These are phyloP conservation scores for Umbelopsis ramanniana DNA, from an alignment of 192 early-diverging fungal species.

Conservation along the genomic window DNA sequence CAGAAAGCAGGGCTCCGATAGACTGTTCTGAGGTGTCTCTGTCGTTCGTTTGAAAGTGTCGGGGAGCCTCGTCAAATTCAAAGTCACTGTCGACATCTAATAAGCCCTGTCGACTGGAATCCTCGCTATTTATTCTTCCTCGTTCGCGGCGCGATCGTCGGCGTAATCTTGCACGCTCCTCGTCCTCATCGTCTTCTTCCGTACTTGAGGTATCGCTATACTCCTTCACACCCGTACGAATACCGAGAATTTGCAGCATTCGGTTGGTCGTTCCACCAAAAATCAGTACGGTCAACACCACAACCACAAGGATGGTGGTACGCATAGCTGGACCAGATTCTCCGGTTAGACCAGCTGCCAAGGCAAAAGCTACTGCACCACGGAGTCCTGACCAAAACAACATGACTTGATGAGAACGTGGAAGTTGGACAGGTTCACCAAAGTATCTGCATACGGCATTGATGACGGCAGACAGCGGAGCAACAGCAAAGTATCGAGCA, in stretches of 20 bases:
- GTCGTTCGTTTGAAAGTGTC: not conserved
- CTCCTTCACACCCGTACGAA: slow-evolving; percentile 76
- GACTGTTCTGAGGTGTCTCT: slow-evolving; percentile 33
- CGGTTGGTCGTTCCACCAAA: slow-evolving; percentile 91
- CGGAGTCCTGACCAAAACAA: slow-evolving; percentile 95
- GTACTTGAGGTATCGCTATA: slow-evolving; percentile 46
- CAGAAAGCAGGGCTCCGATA: slow-evolving; percentile 42
- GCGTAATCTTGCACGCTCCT: not conserved
- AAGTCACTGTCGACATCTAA: slow-evolving; percentile 35
- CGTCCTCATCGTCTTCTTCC: slow-evolving; percentile 39
- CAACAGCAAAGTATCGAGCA: slow-evolving; percentile 85
- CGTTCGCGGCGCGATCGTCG: slow-evolving; percentile 17
- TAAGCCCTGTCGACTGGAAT: slow-evolving; percentile 20
- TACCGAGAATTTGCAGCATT: slow-evolving; percentile 77
- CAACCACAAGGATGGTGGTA: slow-evolving; percentile 91
- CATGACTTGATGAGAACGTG: slow-evolving; percentile 84
- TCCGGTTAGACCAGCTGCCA: slow-evolving; percentile 81
- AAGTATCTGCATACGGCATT: slow-evolving; percentile 69
- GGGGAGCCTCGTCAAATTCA: slow-evolving; percentile 22
- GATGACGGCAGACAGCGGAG: slow-evolving; percentile 81
- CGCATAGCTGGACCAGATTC: slow-evolving; percentile 73
- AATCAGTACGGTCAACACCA: slow-evolving; percentile 86
- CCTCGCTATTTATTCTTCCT: slow-evolving; percentile 3
- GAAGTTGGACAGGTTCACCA: slow-evolving; percentile 53
- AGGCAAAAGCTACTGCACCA: slow-evolving; percentile 95